These are phyloP conservation scores for Rickenella mellea DNA, from an alignment of 768 basidiomycete genomes.

Conservation along the genomic window DNA sequence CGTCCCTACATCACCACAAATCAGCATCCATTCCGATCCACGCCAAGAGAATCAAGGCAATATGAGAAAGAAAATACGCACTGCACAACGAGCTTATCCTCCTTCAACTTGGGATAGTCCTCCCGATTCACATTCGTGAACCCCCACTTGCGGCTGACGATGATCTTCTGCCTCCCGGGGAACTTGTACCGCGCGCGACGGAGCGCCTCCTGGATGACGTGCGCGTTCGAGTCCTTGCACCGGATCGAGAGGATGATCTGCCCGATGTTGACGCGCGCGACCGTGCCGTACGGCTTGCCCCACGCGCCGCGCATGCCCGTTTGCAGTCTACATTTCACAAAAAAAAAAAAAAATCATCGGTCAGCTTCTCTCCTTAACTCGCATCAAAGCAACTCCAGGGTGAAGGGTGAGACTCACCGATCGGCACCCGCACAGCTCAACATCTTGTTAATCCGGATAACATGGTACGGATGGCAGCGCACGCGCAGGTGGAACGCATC, in stretches of 20 bases:
- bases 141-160: constrained; percentile 96
- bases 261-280: constrained; percentile 94
- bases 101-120: constrained; percentile 83
- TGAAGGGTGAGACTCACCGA: constrained; percentile 43
- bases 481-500: constrained; percentile 98
- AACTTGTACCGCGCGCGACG: constrained; percentile 99
- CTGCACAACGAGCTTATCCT: constrained; percentile 84
- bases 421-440: constrained; percentile 98
- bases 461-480: constrained; percentile 96
- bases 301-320: constrained; percentile 99
- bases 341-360: background rate
- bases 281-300: constrained; percentile 97
- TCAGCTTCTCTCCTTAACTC: background rate
- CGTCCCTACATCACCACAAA: constrained; percentile 55
- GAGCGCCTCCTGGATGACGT: constrained; percentile 92
- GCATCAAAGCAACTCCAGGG: background rate
- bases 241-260: constrained; percentile 91
- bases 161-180: constrained; percentile 97
- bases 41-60: background rate
- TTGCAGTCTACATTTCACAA: constrained; percentile 48
- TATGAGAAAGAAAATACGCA: constrained; percentile 30
- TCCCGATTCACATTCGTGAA: constrained; percentile 91
- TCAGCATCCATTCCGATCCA: constrained; percentile 7
- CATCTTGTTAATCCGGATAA: constrained; percentile 99
- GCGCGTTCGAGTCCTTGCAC: constrained; percentile 78